Base-by-base conservation (phyloP, 2,329 filamentous ascomycete species). In the Penicillium sp. region DNA sequence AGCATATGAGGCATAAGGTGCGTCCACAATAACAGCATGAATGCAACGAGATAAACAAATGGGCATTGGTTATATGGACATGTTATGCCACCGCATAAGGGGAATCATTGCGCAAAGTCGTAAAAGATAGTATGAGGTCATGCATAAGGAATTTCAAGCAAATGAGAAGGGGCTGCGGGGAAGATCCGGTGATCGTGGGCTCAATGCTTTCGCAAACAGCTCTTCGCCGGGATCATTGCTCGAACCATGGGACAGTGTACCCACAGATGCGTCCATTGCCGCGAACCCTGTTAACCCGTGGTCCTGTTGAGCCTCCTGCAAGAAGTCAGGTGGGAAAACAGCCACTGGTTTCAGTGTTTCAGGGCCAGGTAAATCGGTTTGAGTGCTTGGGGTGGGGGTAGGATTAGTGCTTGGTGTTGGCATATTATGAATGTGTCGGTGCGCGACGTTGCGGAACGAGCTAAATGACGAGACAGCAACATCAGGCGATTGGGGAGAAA, bases 151-250 rank as follows among this genome's bases (percentile, higher is more conserved):
- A 42, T 54, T 32, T 40, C 11, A 47, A 38, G 10, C 21, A 68
- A 87, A 83, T 3, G 82, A 83, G 67, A 96, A 97, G 0, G 91
- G 92, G 67, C 89, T 92, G 63, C 86, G 89, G 49, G 86, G 85
- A 79, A 94, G 91, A 62, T 95, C 91, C 0, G 92, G 92, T 65
- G 89, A 92, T 47, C 92, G 81, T 1, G 92, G 92, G 66, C 89
- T 93, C 75, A 96, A 85, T 1, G 90, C 91, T 48, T 96, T 81
- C 0, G 91, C 92, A 68, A 97, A 97, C 2, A 96, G 79, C 39
- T 89, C 92, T 54, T 96, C 91, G 61, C 91, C 88, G 0, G 81
- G 83, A 39, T 87, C 84, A 5, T 63, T 57, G 71, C 56, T 72
- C 45, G 54, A 61, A 36, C 54, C 75, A 70, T 55, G 66, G 16